Percentiles rank a stretch among this genome's conserved stretches.
These are phyloP conservation scores for Neonothopanus nambi DNA, from an alignment of 1,284 basidiomycete species.

Conservation along the genomic window DNA sequence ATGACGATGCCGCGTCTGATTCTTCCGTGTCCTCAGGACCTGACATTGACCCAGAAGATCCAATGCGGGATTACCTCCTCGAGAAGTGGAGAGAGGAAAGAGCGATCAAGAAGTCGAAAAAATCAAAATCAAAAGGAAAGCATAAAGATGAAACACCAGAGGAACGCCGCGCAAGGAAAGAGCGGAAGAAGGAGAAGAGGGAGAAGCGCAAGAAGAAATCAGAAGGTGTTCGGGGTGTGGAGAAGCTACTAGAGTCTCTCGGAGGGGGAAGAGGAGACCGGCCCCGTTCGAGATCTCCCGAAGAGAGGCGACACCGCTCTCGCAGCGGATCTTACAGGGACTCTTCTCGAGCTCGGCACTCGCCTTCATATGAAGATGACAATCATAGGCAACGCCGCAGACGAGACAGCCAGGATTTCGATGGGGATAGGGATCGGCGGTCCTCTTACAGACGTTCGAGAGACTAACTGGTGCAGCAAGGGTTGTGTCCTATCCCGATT, in stretches of 20 bases:
- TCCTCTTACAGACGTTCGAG: constrained; percentile 1
- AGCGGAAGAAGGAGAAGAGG: constrained; percentile 46
- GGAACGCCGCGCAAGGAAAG: constrained; percentile 29
- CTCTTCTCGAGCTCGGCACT: not conserved
- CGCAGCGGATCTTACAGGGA: constrained; percentile 26
- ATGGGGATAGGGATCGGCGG: constrained; percentile 4
- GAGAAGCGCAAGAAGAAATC: constrained; percentile 42
- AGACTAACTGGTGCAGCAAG: constrained; percentile 1
- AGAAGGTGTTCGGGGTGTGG: constrained; percentile 48
- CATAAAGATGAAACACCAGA: constrained; percentile 50
- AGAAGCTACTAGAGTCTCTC: constrained; percentile 49
- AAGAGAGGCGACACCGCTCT: constrained; percentile 24
- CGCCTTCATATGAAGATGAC: not conserved
- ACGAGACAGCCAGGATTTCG: not conserved
- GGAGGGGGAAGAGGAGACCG: constrained; percentile 24
- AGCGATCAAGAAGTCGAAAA: constrained; percentile 62
- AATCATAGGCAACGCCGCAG: not conserved
- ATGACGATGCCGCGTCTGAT: constrained; percentile 49
- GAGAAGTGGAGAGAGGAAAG: constrained; percentile 70
- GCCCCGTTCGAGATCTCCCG: constrained; percentile 19
- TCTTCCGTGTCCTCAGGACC: constrained; percentile 68
- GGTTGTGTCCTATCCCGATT: not conserved
- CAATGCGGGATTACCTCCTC: constrained; percentile 91
- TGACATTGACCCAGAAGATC: constrained; percentile 92
- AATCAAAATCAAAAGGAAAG: constrained; percentile 63